These are phyloP conservation scores for Phaeotremella fagi DNA, from an alignment of 768 basidiomycete genomes.

Conservation along the genomic window DNA sequence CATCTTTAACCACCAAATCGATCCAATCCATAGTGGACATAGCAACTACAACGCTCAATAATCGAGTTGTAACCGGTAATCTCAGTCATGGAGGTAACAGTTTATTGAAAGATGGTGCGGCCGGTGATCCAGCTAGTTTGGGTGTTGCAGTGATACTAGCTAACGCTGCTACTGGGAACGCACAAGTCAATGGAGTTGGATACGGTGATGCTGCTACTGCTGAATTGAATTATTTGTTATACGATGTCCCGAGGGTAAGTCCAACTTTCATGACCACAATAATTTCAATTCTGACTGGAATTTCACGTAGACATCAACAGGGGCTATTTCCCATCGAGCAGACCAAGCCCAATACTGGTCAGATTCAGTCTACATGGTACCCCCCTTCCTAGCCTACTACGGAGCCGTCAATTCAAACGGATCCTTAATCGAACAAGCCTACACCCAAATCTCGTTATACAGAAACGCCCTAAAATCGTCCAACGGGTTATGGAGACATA, in stretches of 20 bases:
- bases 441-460: conserved; percentile 52
- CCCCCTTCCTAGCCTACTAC: conserved; percentile 53
- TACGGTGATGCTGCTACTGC: conserved; percentile 38
- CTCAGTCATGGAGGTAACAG: conserved; percentile 6
- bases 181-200: conserved; percentile 31
- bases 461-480: conserved; percentile 46
- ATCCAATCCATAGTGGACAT: conserved; percentile 32
- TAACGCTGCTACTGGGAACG: conserved; percentile 22
- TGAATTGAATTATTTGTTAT: conserved; percentile 39
- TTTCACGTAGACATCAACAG: conserved; percentile 38
- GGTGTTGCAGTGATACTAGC: conserved; percentile 39
- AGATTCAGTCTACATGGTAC: conserved; percentile 51
- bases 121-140: conserved; percentile 47
- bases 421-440: conserved; percentile 50
- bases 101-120: conserved; percentile 39
- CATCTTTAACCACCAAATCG: conserved; percentile 14
- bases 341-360: conserved; percentile 48
- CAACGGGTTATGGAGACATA: conserved; percentile 51
- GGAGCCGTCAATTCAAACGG: conserved; percentile 48
- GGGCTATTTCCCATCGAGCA: conserved; percentile 52
- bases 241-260: conserved; percentile 43
- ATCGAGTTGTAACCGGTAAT: conserved; percentile 27
- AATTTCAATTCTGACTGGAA: background rate
- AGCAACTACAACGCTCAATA: conserved; percentile 35
- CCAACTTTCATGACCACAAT: background rate